A percentile compares a stretch with the other conserved stretches of the same genome.
Conservation (phyloP, 495 filamentous ascomycete genomes). For the Cercophora samala region DNA sequence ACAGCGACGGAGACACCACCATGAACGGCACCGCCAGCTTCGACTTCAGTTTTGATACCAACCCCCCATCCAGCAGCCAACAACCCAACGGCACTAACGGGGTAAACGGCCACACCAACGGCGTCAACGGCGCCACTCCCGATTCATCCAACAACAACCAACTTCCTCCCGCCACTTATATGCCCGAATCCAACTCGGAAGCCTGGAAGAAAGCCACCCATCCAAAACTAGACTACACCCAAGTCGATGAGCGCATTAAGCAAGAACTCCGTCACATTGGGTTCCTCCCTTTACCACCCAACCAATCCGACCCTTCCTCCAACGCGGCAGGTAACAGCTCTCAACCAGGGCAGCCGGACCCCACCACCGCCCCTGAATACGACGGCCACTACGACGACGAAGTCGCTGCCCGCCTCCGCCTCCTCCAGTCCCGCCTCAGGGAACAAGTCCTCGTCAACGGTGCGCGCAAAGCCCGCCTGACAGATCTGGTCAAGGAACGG, state of each 20-base stretch:
- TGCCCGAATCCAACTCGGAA: slow-evolving; percentile 65
- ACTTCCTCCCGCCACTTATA: slow-evolving; percentile 67
- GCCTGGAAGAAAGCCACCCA: slow-evolving; percentile 56
- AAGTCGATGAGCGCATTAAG: slow-evolving; percentile 85
- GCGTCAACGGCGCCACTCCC: slow-evolving; percentile 24
- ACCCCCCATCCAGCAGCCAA: slow-evolving; percentile 3
- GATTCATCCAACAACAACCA: slow-evolving; percentile 24
- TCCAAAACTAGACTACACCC: slow-evolving; percentile 72
- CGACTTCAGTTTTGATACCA: slow-evolving; percentile 17
- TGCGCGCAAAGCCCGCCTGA: slow-evolving; percentile 78
- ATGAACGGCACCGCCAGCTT: slow-evolving; percentile 27
- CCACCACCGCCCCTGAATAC: slow-evolving; percentile 56
- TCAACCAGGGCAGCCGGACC: slow-evolving; percentile 43
- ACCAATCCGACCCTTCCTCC: slow-evolving; percentile 32
- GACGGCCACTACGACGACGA: slow-evolving; percentile 92
- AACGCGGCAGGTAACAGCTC: slow-evolving; percentile 25
- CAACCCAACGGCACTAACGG: slow-evolving; percentile 52
- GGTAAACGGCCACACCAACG: slow-evolving; percentile 33
- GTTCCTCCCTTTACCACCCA: slow-evolving; percentile 66
- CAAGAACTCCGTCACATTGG: slow-evolving; percentile 92
- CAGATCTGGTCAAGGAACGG: slow-evolving; percentile 80
- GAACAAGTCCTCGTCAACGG: slow-evolving; percentile 81
- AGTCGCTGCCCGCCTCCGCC: slow-evolving; percentile 80
- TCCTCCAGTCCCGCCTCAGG: slow-evolving; percentile 76
- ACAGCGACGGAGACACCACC: slow-evolving; percentile 44